phyloP scores from a whole-genome alignment of 345 rosid species.

The Camelina laxa region DNA sequence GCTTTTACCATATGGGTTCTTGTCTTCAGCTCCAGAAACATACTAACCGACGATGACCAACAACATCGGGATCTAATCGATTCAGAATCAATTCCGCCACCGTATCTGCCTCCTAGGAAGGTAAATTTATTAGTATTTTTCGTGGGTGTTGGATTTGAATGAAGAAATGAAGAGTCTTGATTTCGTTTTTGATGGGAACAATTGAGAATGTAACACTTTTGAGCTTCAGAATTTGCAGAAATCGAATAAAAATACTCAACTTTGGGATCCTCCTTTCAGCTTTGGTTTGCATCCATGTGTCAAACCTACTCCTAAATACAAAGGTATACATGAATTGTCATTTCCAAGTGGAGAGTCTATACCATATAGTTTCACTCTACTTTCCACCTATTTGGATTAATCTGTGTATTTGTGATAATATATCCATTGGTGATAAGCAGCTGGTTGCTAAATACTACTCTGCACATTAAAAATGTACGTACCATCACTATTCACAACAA shows the following conservation, averaged over 20 bases:
- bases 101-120: conserved; percentile 30
- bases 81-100: conserved; percentile 31
- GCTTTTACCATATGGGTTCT: conserved; percentile 45
- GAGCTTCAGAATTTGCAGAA: conserved; percentile 47
- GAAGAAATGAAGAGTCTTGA: conserved; percentile 21
- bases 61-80: conserved; percentile 31
- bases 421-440: too few relatives aligned
- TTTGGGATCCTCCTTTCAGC: conserved; percentile 72
- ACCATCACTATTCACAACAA: too few relatives aligned
- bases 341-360: too few relatives aligned
- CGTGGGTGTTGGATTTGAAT: conserved; percentile 21
- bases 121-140: conserved; percentile 29
- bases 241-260: conserved; percentile 42
- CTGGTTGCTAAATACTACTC: too few relatives aligned
- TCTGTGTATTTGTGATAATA: too few relatives aligned
- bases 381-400: too few relatives aligned
- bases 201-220: too few relatives aligned
- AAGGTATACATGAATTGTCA: conserved; percentile 53
- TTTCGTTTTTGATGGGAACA: too few relatives aligned
- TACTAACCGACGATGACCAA: conserved; percentile 50
- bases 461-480: too few relatives aligned
- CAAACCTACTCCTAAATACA: conserved; percentile 63
- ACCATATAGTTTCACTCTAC: too few relatives aligned
- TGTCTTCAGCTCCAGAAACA: conserved; percentile 43
- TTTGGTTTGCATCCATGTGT: conserved; percentile 73